Percentiles rank a stretch among this genome's conserved stretches.
Evolutionary conservation across 805 yeast species (phyloP).

Genomic region (Lipomyces sp.): DNA sequence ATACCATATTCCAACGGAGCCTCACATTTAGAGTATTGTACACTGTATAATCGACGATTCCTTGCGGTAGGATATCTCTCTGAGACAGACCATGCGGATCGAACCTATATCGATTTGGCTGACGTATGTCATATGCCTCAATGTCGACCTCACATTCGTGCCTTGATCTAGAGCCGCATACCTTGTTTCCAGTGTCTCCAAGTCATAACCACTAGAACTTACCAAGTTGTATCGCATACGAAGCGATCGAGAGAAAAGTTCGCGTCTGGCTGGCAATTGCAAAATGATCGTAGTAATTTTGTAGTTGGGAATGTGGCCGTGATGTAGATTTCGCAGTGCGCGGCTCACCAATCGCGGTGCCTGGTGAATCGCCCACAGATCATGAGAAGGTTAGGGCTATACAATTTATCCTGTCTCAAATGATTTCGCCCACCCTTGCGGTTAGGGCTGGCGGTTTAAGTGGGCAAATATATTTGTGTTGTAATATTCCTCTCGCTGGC

Average conservation of each 20-base stretch:
- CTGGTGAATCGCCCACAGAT: background rate
- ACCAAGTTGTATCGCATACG: background rate
- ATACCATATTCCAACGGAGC: background rate
- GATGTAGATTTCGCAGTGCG: background rate
- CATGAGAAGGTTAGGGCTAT: background rate
- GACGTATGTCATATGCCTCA: background rate
- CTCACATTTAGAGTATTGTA: background rate
- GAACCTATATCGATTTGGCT: background rate
- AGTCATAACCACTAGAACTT: background rate
- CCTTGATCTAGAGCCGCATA: background rate
- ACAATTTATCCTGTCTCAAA: too few species aligned
- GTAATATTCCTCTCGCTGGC: too few species aligned
- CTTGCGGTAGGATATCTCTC: background rate
- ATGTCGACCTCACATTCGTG: background rate
- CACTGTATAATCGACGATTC: background rate
- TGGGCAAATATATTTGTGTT: too few species aligned
- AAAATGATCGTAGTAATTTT: background rate
- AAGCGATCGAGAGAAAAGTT: background rate
- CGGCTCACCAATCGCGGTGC: background rate
- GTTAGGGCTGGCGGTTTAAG: too few species aligned
- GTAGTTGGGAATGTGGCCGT: background rate
- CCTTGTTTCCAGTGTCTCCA: background rate
- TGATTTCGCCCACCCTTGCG: too few species aligned
- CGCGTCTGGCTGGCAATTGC: background rate
- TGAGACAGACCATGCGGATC: background rate